Percentiles rank a stretch among this genome's conserved stretches.
Conservation (phyloP, 768 basidiomycete genomes). For the Mycena polygramma region DNA sequence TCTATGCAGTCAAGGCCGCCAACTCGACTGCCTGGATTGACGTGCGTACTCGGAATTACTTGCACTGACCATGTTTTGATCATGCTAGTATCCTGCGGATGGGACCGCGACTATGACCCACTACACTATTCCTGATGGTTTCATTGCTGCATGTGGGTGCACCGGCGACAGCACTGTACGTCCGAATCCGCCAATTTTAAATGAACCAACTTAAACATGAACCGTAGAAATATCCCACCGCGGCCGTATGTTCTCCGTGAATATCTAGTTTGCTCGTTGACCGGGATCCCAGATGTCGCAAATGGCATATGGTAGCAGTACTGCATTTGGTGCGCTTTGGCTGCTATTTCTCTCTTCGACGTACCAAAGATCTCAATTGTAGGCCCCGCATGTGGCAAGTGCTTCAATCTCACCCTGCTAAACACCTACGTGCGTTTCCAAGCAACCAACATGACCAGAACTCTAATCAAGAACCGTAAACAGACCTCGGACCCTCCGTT, state of each 20-base stretch:
- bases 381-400: constrained; percentile 82
- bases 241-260: constrained; percentile 53
- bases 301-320: constrained; percentile 83
- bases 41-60: constrained; percentile 54
- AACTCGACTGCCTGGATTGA: constrained; percentile 66
- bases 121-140: constrained; percentile 69
- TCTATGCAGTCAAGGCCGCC: constrained; percentile 15
- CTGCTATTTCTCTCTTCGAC: neutral
- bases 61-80: too few species aligned
- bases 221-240: constrained; percentile 75
- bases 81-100: constrained; percentile 36
- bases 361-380: constrained; percentile 13
- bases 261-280: too few species aligned
- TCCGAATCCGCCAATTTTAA: constrained; percentile 37
- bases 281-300: constrained; percentile 61
- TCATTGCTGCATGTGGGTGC: constrained; percentile 84
- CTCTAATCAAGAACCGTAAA: too few species aligned
- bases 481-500: constrained; percentile 73
- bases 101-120: constrained; percentile 87
- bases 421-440: constrained; percentile 61
- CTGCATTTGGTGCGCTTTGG: constrained; percentile 63
- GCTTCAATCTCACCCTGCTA: constrained; percentile 83
- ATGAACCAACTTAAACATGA: constrained; percentile 33
- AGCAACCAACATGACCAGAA: too few species aligned
- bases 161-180: constrained; percentile 65